Percentiles rank a stretch among this genome's conserved stretches.
Evolutionary conservation across 805 yeast species (phyloP).

Genomic region (Starmerella vitae): DNA sequence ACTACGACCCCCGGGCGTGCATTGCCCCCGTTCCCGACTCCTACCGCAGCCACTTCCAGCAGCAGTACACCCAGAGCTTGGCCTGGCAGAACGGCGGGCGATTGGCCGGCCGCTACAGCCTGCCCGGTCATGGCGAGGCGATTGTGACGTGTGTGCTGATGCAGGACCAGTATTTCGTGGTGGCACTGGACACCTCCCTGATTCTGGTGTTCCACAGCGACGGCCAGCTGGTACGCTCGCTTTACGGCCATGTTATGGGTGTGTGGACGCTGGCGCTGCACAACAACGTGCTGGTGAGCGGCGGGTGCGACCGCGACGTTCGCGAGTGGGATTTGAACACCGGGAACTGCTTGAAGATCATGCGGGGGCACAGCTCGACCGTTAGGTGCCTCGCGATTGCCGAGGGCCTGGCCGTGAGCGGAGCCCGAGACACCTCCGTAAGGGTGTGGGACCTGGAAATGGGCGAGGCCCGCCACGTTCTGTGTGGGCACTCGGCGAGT

Average conservation of each 20-base stretch:
- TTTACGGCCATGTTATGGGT: slow-evolving; percentile 95
- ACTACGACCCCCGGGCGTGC: slow-evolving; percentile 26
- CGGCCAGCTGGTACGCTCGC: slow-evolving; percentile 53
- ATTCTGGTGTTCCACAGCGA: slow-evolving; percentile 32
- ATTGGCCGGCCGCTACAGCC: slow-evolving; percentile 30
- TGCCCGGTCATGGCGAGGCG: slow-evolving; percentile 24
- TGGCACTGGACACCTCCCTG: slow-evolving; percentile 34
- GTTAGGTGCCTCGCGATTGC: slow-evolving; percentile 75
- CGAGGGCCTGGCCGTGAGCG: slow-evolving; percentile 64
- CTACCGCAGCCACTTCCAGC: slow-evolving; percentile 30
- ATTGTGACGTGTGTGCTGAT: slow-evolving; percentile 32
- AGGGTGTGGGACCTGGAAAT: slow-evolving; percentile 93
- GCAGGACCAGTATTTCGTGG: slow-evolving; percentile 28
- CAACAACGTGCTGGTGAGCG: slow-evolving; percentile 82
- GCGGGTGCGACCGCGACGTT: slow-evolving; percentile 92
- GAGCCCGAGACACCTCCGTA: slow-evolving; percentile 82
- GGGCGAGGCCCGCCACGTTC: slow-evolving; percentile 64
- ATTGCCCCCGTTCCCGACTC: slow-evolving; percentile 25
- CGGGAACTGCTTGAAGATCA: slow-evolving; percentile 73
- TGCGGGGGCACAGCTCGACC: slow-evolving; percentile 87
- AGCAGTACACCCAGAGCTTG: slow-evolving; percentile 29
- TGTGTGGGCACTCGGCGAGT: slow-evolving; percentile 55
- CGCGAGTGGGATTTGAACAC: slow-evolving; percentile 88
- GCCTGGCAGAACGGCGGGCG: slow-evolving; percentile 33
- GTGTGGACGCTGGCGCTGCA: slow-evolving; percentile 93